These are phyloP conservation scores for Loxodes magnus DNA, from an alignment of 73 alveolate species.

Conservation along the genomic window DNA sequence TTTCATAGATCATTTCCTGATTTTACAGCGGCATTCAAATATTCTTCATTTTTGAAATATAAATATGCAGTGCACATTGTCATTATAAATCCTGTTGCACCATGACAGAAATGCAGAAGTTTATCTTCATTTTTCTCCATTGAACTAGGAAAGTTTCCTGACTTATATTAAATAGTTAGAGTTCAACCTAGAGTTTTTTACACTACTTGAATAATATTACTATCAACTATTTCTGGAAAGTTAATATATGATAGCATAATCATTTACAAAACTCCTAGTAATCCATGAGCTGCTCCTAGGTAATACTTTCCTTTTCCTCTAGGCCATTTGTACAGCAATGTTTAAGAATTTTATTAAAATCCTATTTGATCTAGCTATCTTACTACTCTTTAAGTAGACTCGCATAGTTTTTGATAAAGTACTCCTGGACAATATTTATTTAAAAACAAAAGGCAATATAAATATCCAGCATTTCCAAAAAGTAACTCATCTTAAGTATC, in stretches of 20 bases:
- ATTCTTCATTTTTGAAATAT: slow-evolving; percentile 20
- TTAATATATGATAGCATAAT: slow-evolving; percentile 34
- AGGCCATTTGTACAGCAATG: slow-evolving; percentile 20
- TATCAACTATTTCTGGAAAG: slow-evolving; percentile 16
- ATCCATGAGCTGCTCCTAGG: slow-evolving; percentile 91
- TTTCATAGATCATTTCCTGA: slow-evolving; percentile 61
- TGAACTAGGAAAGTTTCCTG: slow-evolving; percentile 60
- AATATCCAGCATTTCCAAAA: slow-evolving; percentile 78
- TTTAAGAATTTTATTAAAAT: background rate
- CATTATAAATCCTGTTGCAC: slow-evolving; percentile 84
- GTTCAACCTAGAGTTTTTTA: slow-evolving; percentile 19
- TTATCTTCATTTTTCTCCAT: slow-evolving; percentile 25
- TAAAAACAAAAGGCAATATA: slow-evolving; percentile 50
- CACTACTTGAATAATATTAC: slow-evolving; percentile 7
- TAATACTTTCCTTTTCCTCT: slow-evolving; percentile 27
- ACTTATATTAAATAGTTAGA: slow-evolving; percentile 19
- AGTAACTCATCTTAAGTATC: slow-evolving; percentile 47
- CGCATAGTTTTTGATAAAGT: background rate
- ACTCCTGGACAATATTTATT: slow-evolving; percentile 20
- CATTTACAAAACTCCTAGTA: slow-evolving; percentile 58
- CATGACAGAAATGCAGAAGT: slow-evolving; percentile 80
- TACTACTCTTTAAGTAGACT: background rate
- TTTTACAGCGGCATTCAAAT: slow-evolving; percentile 26
- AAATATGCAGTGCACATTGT: slow-evolving; percentile 47
- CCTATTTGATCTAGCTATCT: background rate